A percentile compares a stretch with the other conserved stretches of the same genome.
Conservation (phyloP, 2,329 filamentous ascomycete species). For the Dothistroma pini region DNA sequence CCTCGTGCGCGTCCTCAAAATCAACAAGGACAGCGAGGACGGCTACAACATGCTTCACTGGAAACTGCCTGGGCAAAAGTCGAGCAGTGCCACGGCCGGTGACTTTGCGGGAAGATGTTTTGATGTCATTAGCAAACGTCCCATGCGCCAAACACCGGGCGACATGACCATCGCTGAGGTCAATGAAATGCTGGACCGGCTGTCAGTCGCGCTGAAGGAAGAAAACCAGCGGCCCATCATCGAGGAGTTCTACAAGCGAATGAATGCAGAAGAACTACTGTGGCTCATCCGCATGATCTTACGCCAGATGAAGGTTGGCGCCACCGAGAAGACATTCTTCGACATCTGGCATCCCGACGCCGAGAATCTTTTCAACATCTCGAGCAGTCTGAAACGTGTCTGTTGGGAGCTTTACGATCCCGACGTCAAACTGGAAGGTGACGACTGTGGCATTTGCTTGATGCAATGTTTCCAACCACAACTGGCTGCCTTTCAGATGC, state of each 20-base stretch:
- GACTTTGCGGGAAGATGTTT: conserved; percentile 90
- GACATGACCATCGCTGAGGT: conserved; percentile 85
- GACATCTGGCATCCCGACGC: conserved; percentile 58
- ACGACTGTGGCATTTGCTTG: conserved; percentile 69
- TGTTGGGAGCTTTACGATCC: conserved; percentile 91
- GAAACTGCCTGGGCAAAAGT: conserved; percentile 76
- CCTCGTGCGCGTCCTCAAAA: conserved; percentile 87
- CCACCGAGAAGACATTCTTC: conserved; percentile 85
- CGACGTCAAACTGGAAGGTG: conserved; percentile 65
- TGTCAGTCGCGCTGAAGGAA: conserved; percentile 73
- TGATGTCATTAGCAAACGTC: conserved; percentile 79
- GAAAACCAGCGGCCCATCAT: conserved; percentile 80
- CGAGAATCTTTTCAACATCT: conserved; percentile 71
- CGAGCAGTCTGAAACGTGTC: conserved; percentile 81
- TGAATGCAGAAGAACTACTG: conserved; percentile 90
- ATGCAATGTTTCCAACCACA: conserved; percentile 98
- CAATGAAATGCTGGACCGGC: conserved; percentile 75
- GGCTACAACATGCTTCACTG: conserved; percentile 81
- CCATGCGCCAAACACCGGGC: conserved; percentile 69
- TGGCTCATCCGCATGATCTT: conserved; percentile 95
- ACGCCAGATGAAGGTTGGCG: conserved; percentile 69
- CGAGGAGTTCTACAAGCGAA: conserved; percentile 76
- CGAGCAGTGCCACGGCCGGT: conserved; percentile 65
- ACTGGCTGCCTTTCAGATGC: conserved; percentile 85
- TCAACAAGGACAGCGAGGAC: conserved; percentile 86